Evolutionary conservation across 2,329 filamentous ascomycete species (phyloP), one percentile per base, ranked within the genome.

Genomic region (Ceratocystis cubensis): DNA sequence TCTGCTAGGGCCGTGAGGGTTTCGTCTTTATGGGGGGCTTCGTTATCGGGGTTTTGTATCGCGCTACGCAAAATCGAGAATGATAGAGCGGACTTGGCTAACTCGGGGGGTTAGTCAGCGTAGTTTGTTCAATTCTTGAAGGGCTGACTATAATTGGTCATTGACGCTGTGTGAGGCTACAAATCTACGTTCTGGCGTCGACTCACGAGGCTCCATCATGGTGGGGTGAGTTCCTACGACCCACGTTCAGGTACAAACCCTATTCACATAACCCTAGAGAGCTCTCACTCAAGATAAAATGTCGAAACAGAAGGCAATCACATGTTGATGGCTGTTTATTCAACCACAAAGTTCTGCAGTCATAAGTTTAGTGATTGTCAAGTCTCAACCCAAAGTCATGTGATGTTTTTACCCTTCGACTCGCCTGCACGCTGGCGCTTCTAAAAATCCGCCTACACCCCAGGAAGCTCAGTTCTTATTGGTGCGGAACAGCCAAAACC

Each of bases 401-500:
- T 59, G 56, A 59, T 37, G 13, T 7, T 6, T 3, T 22, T 22
- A 22, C 15, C 30, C 13, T 17, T 28, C 25, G 10, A 30, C 30
- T 59, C 28, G 56, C 30, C 33, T 59, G 15, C 25, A 6, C 17
- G 22, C 56, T 20, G 56, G 56, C 56, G 56, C 56, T 59, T 33
- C 28, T 59, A 59, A 59, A 59, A 37, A 3, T 22, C 13, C 48
- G 48, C 15, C 48, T 53, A 17, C 56, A 33, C 30, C 22, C 46
- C 46, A 64, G 37, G 44, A 65, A 59, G 22, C 57, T 65, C 61
- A 20, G 25, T 22, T 65, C 65, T 64, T 44, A 65, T 30, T 65
- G 63, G 50, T 65, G 53, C 61, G 65, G 56, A 30, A 64, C 46
- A 48, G 53, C 20, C 45, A 46, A 48, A 22, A 37, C 53, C 6